A percentile compares a stretch with the other conserved stretches of the same genome.
phyloP scores from a whole-genome alignment of 75 land plant species.

The Sequoiadendron giganteum region DNA sequence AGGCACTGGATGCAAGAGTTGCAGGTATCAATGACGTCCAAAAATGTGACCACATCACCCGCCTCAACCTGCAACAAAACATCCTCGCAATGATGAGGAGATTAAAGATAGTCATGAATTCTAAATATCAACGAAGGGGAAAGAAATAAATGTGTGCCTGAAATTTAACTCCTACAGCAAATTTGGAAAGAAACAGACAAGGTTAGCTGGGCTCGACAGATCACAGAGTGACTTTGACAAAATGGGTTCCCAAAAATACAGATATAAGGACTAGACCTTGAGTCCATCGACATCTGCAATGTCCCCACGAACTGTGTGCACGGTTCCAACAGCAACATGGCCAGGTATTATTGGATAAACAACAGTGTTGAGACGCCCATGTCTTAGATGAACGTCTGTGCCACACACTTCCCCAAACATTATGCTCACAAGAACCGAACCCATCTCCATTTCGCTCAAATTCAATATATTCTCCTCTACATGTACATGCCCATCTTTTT shows the following conservation, averaged over 20 bases:
- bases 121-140: not conserved
- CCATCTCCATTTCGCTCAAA: constrained; percentile 36
- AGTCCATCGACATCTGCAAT: constrained; percentile 38
- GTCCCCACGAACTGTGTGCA: constrained; percentile 21
- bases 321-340: constrained; percentile 52
- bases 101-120: not conserved
- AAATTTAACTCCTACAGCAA: no score
- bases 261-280: constrained; percentile 14
- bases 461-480: constrained; percentile 14
- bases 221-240: not conserved
- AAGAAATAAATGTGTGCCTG: not conserved
- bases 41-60: constrained; percentile 45
- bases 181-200: not conserved
- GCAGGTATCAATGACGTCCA: constrained; percentile 54
- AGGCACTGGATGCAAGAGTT: constrained; percentile 46
- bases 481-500: constrained; percentile 19
- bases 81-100: not conserved
- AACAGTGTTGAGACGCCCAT: constrained; percentile 42
- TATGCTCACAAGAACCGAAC: constrained; percentile 39
- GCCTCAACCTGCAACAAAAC: constrained; percentile 18
- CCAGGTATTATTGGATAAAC: constrained; percentile 58
- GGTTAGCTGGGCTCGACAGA: not conserved
- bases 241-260: not conserved
- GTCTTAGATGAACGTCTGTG: constrained; percentile 50
- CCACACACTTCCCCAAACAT: constrained; percentile 45